Percentiles rank a stretch among this genome's conserved stretches.
Conservation (phyloP, 2,329 filamentous ascomycete species). For the Hypoxylon sp. region DNA sequence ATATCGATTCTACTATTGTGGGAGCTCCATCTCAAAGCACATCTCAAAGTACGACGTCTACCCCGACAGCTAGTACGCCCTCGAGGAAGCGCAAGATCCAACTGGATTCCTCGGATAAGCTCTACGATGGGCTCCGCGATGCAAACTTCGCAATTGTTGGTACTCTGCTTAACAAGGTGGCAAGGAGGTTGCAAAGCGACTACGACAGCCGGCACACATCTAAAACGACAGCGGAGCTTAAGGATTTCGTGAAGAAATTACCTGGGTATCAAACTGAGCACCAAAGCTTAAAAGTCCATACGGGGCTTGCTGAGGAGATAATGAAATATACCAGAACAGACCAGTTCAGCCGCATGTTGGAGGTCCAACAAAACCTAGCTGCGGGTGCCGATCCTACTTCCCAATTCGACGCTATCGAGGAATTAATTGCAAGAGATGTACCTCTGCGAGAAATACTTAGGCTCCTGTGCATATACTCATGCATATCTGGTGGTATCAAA, state of each 20-base stretch:
- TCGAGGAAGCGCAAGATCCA: constrained; percentile 87
- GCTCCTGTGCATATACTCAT: constrained; percentile 91
- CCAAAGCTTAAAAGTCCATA: constrained; percentile 91
- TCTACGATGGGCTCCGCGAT: constrained; percentile 90
- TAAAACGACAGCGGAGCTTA: constrained; percentile 90
- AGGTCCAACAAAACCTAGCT: constrained; percentile 95
- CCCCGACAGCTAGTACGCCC: constrained; percentile 68
- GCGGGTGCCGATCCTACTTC: constrained; percentile 90
- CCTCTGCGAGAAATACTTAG: constrained; percentile 86
- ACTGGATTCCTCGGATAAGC: constrained; percentile 88
- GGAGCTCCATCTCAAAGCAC: constrained; percentile 76
- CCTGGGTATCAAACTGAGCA: constrained; percentile 95
- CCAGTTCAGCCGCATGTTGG: constrained; percentile 87
- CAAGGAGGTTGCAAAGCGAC: constrained; percentile 85
- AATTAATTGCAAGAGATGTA: constrained; percentile 90
- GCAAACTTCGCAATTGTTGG: constrained; percentile 97
- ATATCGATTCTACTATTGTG: constrained; percentile 91
- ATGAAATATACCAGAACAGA: constrained; percentile 93
- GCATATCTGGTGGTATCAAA: constrained; percentile 88
- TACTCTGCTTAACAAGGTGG: constrained; percentile 88
- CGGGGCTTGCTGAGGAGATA: constrained; percentile 92
- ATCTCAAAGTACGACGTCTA: constrained; percentile 68
- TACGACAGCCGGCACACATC: constrained; percentile 90
- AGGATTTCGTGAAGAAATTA: constrained; percentile 94
- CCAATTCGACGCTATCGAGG: constrained; percentile 92